Evolutionary conservation across 176 grass and related monocot genomes (phyloP), one percentile per base, ranked within the genome.

Genomic region (Carex kokanica): DNA sequence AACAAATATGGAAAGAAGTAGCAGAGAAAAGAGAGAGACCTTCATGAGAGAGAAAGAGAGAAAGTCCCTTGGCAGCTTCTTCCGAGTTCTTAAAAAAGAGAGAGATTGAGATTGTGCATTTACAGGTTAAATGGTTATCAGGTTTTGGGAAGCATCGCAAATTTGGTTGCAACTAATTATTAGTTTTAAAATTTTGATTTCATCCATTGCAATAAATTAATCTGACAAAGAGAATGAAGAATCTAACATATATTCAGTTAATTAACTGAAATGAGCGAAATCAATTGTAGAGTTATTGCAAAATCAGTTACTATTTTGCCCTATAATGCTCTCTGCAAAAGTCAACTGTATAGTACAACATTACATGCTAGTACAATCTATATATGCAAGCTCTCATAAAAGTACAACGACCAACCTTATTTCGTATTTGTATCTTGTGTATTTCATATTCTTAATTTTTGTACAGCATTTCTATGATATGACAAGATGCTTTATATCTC

Each of bases 1-100:
- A 59, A n/a, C 83, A 9, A 88, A 41, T 11, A 94, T 31, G 80
- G 40, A 86, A 49, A 92, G 86, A 32, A 88, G 34, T 34, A 90
- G 3, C 20, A 90, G 38, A 23, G 38, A 81, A 66, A 29, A 21
- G 14, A 89, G 47, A 61, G 73, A 84, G 8, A 75, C 6, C 53
- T 29, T 11, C 32, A 60, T 51, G n/a, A 6, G 58, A 60, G 17
- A 61, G n/a, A 23, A 7, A 38, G 36, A 38, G 36, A 38, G 36
- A 27, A 27, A 27, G 27, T 27, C 27, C 27, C 27, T 27, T 27
- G 27, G 27, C 27, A 27, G 27, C 27, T 27, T 27, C 27, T 27
- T 1, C 27, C 27, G 2, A 27, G 1, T 27, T 27, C 27, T 27
- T 27, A 27, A 27, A 27, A 27, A 27, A 27, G 1, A 6, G 36